Percentiles rank a stretch among this genome's conserved stretches.
Conservation (phyloP, 257 asterid genomes). For the Solanum arcanum region DNA sequence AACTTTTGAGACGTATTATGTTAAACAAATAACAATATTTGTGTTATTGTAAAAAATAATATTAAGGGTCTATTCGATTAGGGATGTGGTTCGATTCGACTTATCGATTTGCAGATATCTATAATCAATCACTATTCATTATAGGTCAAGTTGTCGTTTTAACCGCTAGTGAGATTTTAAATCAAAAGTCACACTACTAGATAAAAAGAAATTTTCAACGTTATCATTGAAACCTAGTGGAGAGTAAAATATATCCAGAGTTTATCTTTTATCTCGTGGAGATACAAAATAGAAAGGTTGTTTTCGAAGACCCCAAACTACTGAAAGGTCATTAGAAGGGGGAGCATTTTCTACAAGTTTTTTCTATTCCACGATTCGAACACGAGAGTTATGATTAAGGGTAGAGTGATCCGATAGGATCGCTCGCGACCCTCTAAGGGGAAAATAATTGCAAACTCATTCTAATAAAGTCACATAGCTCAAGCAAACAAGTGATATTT, state of each 20-base stretch:
- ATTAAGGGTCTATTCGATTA: too few relatives aligned
- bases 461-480: not conserved
- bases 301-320: not conserved
- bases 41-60: too few relatives aligned
- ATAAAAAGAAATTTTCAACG: too few relatives aligned
- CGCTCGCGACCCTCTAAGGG: not conserved
- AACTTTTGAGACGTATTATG: too few relatives aligned
- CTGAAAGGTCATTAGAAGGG: not conserved
- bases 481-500: not conserved
- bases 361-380: not conserved
- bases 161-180: too few relatives aligned
- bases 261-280: too few relatives aligned
- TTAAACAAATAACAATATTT: too few relatives aligned
- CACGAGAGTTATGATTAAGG: not conserved
- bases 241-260: too few relatives aligned
- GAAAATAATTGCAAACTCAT: not conserved
- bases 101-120: too few relatives aligned
- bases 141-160: too few relatives aligned
- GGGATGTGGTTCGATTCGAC: not conserved
- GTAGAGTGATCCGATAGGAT: not conserved
- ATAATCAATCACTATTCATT: not conserved
- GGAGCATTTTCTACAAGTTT: not conserved
- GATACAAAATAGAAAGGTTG: too few relatives aligned
- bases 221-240: not conserved
- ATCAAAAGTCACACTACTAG: not conserved